Evolutionary conservation across 768 basidiomycete species (phyloP), one percentile per base, ranked within the genome.

Genomic region (Sarcomyxa edulis): DNA sequence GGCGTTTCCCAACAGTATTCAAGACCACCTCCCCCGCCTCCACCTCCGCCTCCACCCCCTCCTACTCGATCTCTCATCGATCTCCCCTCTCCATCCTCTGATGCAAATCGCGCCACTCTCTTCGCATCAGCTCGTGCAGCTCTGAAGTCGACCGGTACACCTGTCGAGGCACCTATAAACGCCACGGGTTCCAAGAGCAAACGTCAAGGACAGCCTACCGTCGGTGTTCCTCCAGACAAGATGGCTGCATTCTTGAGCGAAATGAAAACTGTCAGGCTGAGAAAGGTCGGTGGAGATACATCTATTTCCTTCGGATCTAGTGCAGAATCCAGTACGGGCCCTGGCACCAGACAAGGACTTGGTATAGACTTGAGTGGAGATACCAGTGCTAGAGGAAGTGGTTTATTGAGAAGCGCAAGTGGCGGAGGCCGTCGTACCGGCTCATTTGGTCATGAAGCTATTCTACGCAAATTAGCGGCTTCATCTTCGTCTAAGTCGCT

Each of bases 191-290:
- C 35, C 5, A 47, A 59, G 10, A 45, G 52, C 1, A 68, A 65
- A 25, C 73, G 74, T 37, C 56, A 71, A 10, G 81, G 81, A 6
- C 72, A 74, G 41, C 80, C 86, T 0, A 77, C 82, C 0, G 66
- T 88, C 8, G 82, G 81, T n/a, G 68, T 90, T 7, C 72, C 84
- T 0, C 71, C 81, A 2, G 87, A 89, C 44, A 84, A 89, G 55
- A 87, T 90, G 83, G 82, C 81, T 0, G 84, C 81, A 1, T 90
- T 90, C 50, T 58, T 90, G 45, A 78, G 62, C 5, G 87, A 90
- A 55, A 78, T 90, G 70, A 89, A 87, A 66, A 81, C 74, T 1
- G 82, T 78, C 18, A 67, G 80, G 33, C 50, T 90, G 35, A 71
- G 74, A 45, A 85, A 74, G 55, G 76, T 82, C 0, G 58, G 58